A percentile compares a stretch with the other conserved stretches of the same genome.
Conservation (phyloP, 2,329 filamentous ascomycete genomes). For the Arthrobotrys entomopaga region DNA sequence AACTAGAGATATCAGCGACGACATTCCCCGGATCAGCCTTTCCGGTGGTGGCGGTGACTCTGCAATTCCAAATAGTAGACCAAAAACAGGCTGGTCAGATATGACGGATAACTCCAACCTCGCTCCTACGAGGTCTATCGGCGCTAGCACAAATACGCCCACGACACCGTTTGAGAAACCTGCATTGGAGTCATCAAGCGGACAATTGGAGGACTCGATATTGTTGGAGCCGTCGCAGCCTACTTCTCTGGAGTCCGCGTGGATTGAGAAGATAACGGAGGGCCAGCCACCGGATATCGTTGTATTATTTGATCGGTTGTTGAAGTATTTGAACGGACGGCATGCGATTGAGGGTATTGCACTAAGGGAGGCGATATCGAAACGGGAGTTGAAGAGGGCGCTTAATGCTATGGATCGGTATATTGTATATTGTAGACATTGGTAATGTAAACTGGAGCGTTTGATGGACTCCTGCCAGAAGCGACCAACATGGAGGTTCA, state of each 20-base stretch:
- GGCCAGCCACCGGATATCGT: conserved; percentile 56
- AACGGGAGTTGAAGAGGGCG: conserved; percentile 79
- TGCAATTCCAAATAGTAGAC: conserved; percentile 57
- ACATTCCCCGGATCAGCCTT: conserved; percentile 14
- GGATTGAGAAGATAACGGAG: conserved; percentile 64
- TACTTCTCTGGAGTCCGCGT: conserved; percentile 79
- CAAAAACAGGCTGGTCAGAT: conserved; percentile 53
- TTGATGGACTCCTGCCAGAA: too few relatives aligned
- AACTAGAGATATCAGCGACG: conserved; percentile 6
- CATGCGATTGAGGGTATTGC: conserved; percentile 87
- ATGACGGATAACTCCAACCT: conserved; percentile 56
- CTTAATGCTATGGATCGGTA: conserved; percentile 74
- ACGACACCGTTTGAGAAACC: conserved; percentile 64
- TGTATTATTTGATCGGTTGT: conserved; percentile 65
- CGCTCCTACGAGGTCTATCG: conserved; percentile 36
- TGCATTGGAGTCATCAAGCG: conserved; percentile 32
- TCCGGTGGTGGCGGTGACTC: conserved; percentile 34
- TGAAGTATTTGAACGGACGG: conserved; percentile 87
- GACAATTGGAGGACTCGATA: conserved; percentile 70
- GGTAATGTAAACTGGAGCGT: conserved; percentile 64
- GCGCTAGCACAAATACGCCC: conserved; percentile 25
- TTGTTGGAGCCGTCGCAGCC: conserved; percentile 82
- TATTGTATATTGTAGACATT: conserved; percentile 73
- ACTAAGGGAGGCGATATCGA: conserved; percentile 84
- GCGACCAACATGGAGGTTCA: too few relatives aligned